Evolutionary conservation across 177 flowering plant species (phyloP).

Genomic region (Telopea speciosissima): DNA sequence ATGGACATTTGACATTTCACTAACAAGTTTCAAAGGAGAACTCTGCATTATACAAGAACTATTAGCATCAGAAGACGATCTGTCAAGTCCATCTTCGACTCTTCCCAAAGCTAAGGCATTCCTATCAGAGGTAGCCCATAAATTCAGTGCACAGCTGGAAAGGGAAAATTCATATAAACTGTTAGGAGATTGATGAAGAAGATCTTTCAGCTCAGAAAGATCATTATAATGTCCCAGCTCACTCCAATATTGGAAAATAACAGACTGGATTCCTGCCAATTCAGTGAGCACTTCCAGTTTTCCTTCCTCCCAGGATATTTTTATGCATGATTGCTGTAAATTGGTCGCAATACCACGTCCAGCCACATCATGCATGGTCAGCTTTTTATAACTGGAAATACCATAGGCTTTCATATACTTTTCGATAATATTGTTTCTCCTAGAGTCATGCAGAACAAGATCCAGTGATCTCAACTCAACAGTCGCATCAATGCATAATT

Average conservation of each 20-base stretch:
- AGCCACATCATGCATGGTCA: slow-evolving; percentile 28
- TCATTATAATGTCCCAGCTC: slow-evolving; percentile 17
- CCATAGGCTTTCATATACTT: slow-evolving; percentile 10
- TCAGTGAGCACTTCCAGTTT: slow-evolving; percentile 25
- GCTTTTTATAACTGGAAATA: slow-evolving; percentile 17
- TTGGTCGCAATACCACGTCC: slow-evolving; percentile 49
- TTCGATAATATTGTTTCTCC: slow-evolving; percentile 20
- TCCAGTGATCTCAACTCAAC: slow-evolving; percentile 43
- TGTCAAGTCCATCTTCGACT: slow-evolving; percentile 14
- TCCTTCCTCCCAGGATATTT: slow-evolving; percentile 37
- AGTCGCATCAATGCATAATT: slow-evolving; percentile 28
- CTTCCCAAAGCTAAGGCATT: slow-evolving; percentile 20
- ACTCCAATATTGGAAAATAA: slow-evolving; percentile 36
- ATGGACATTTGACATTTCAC: slow-evolving; percentile 23
- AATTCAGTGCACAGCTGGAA: slow-evolving; percentile 33
- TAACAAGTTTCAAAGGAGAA: slow-evolving; percentile 19
- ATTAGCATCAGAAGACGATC: slow-evolving; percentile 23
- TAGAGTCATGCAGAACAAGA: slow-evolving; percentile 40
- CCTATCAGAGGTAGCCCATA: slow-evolving; percentile 24
- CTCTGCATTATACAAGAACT: slow-evolving; percentile 11
- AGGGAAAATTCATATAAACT: slow-evolving; percentile 50
- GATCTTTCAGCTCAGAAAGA: slow-evolving; percentile 23
- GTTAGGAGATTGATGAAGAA: slow-evolving; percentile 30
- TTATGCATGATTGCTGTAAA: slow-evolving; percentile 26
- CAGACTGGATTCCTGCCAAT: slow-evolving; percentile 28